phyloP scores from a whole-genome alignment of 257 asterid species.

The Mentha longifolia region DNA sequence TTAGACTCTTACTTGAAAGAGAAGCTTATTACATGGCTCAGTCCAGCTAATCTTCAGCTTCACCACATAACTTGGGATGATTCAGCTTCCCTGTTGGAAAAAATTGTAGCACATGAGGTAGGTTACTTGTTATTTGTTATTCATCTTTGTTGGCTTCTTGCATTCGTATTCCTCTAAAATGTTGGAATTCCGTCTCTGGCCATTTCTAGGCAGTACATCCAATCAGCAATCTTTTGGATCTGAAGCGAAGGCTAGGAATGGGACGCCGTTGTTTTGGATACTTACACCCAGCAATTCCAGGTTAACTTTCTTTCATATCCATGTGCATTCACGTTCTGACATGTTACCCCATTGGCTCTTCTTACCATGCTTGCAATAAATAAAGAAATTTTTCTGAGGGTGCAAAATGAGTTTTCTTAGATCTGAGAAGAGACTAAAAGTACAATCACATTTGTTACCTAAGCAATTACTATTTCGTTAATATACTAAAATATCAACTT shows the following conservation, averaged over 20 bases:
- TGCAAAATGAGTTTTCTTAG: too few species aligned
- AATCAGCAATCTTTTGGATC: slow-evolving; percentile 86
- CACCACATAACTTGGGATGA: slow-evolving; percentile 91
- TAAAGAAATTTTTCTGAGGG: too few species aligned
- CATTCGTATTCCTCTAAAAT: slow-evolving; percentile 12
- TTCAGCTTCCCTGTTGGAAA: slow-evolving; percentile 96
- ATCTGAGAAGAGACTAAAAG: too few species aligned
- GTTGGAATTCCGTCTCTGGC: slow-evolving; percentile 12
- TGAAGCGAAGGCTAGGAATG: slow-evolving; percentile 88
- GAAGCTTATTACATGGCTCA: slow-evolving; percentile 90
- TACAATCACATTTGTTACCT: too few species aligned
- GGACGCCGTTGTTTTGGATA: slow-evolving; percentile 98
- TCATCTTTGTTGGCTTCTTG: slow-evolving; percentile 7
- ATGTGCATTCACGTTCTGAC: neutral
- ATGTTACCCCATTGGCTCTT: too few species aligned
- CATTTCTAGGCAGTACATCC: slow-evolving; percentile 91
- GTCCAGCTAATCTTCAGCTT: slow-evolving; percentile 94
- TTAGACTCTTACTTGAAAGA: slow-evolving; percentile 90
- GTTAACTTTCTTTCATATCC: slow-evolving; percentile 45
- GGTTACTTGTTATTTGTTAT: slow-evolving; percentile 16
- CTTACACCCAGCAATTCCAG: slow-evolving; percentile 94
- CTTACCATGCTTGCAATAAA: too few species aligned
- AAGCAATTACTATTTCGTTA: too few species aligned
- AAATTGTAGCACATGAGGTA: slow-evolving; percentile 93
- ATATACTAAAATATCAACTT: too few species aligned